A percentile compares a stretch with the other conserved stretches of the same genome.
phyloP scores from a whole-genome alignment of 176 grass and related monocot genomes.

The Musa schizocarpa region DNA sequence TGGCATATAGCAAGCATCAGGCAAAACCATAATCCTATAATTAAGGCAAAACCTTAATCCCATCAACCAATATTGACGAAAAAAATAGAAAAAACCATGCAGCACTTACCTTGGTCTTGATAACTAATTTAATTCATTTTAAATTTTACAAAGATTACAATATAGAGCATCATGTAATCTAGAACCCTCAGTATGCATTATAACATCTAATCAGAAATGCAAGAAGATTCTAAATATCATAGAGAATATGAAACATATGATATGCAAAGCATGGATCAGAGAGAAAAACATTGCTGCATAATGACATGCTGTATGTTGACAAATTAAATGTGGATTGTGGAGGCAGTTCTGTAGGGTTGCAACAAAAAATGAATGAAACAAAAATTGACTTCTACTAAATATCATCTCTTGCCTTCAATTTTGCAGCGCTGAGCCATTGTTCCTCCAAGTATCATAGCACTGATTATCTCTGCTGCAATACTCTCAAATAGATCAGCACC shows the following conservation, averaged over 20 bases:
- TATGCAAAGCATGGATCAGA: background rate
- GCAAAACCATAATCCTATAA: background rate
- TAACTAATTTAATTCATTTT: no score
- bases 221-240: background rate
- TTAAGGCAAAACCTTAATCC: background rate
- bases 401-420: conserved; percentile 69
- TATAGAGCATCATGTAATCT: background rate
- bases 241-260: background rate
- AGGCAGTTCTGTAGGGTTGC: background rate
- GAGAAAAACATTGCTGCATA: background rate
- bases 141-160: no score
- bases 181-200: background rate
- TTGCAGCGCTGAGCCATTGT: conserved; percentile 97
- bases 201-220: background rate
- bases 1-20: no score
- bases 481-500: conserved; percentile 99
- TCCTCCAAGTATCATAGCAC: conserved; percentile 99
- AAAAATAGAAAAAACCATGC: no score
- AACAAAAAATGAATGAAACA: background rate
- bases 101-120: no score
- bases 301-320: background rate
- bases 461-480: conserved; percentile 99
- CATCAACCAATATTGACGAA: background rate
- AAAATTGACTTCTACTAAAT: conserved; percentile 1
- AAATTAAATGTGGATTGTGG: background rate